Base-by-base conservation (phyloP, 148 eudicot genomes). In the Diospyros kaki region DNA sequence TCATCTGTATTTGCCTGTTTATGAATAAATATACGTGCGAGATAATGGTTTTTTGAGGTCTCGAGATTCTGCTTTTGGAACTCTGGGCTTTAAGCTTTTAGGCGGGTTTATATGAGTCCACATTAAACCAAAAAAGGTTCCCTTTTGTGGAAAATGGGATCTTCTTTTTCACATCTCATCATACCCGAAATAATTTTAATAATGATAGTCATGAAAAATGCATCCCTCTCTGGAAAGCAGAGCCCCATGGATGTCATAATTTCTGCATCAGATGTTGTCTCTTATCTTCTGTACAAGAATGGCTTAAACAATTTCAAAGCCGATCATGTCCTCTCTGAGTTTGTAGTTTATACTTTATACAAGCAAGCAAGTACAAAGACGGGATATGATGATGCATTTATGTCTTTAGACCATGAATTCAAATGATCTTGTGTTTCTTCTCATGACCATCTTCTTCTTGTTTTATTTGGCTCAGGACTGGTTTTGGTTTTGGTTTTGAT, bases 131-230 rank as follows among this genome's bases (percentile, higher is more conserved):
- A 28, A 78, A 79, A 86, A 85, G 82, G 76, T 81, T 75, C 81
- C 96, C 75, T 81, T 86, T 81, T 88, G 71, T 84, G 87, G 92
- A 85, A 28, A 88, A 86, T 87, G 85, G 83, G 85, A 88, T 87
- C 88, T 87, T 83, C 89, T 83, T 88, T 81, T 92, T 28, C 76
- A 78, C 86, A 75, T 84, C 83, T 86, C 85, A 83, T 86, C 86
- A 83, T 84, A 69, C 83, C 79, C 55, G 50, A 71, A 60, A 81
- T 69, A 54, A 66, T 72, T 48, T 28, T 63, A 81, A 78, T 80
- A 68, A 75, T 76, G 81, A 77, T 60, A 50, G 60, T 58, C 68
- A 60, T 15, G 52, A 54, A 4, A 56, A 58, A 38, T 64, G 43
- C 78, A 61, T 68, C 10, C 46, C 65, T 74, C 81, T 79, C 46